phyloP scores from a whole-genome alignment of 805 yeast species.

The Zygosaccharomyces rouxii region DNA sequence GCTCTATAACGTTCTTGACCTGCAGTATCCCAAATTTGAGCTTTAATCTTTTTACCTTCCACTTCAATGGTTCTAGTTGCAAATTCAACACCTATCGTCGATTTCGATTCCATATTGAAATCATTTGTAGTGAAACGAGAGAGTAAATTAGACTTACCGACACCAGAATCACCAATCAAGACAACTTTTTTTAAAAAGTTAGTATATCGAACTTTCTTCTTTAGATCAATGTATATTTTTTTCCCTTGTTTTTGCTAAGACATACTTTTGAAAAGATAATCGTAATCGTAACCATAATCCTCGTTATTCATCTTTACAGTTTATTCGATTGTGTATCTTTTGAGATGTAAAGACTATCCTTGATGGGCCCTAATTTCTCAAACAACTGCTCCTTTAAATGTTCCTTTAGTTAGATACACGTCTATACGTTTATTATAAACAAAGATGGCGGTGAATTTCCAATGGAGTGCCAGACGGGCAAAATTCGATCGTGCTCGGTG shows the following conservation, averaged over 20 bases:
- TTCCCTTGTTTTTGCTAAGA: conserved; percentile 5
- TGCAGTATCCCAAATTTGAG: conserved; percentile 98
- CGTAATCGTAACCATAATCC: conserved; percentile 78
- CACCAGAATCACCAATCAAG: conserved; percentile 94
- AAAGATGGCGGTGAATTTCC: background rate
- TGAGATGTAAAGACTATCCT: background rate
- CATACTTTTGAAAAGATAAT: conserved; percentile 77
- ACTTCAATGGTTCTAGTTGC: conserved; percentile 92
- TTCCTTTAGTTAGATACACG: background rate
- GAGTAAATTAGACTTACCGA: conserved; percentile 90
- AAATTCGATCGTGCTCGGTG: background rate
- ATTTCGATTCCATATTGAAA: conserved; percentile 87
- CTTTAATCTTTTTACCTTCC: conserved; percentile 78
- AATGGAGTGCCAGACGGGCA: background rate
- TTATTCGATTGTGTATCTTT: too few relatives aligned
- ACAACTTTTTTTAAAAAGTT: conserved; percentile 48
- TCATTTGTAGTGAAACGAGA: conserved; percentile 95
- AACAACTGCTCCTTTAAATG: background rate
- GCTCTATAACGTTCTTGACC: conserved; percentile 99
- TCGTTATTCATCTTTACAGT: conserved; percentile 39
- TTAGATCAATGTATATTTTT: background rate
- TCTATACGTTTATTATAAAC: background rate
- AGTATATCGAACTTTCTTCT: conserved; percentile 3
- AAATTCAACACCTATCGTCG: conserved; percentile 97
- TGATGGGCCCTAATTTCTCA: background rate